Percentiles rank a stretch among this genome's conserved stretches.
phyloP scores from a whole-genome alignment of 768 basidiomycete species.

The Mycena galericulata region DNA sequence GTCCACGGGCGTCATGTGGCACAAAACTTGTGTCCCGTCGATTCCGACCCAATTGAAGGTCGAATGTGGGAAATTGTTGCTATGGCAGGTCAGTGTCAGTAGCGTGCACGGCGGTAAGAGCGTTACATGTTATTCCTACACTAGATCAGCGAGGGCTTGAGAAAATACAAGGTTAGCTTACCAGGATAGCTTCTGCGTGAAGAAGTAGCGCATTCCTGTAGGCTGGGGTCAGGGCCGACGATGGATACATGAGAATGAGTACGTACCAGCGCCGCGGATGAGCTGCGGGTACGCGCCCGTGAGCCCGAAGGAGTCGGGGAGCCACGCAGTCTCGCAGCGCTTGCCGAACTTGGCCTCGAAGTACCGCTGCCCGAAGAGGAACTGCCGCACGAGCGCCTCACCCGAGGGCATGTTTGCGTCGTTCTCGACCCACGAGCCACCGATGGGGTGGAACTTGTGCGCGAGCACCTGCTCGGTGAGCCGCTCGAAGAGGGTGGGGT shows the following conservation, averaged over 20 bases:
- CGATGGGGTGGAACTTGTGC: slow-evolving; percentile 89
- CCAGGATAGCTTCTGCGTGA: slow-evolving; percentile 97
- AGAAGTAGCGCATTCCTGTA: slow-evolving; percentile 92
- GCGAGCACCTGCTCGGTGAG: slow-evolving; percentile 81
- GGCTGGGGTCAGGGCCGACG: background rate
- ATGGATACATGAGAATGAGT: background rate
- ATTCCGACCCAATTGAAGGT: slow-evolving; percentile 98
- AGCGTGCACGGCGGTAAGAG: too few relatives aligned
- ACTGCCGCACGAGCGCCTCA: slow-evolving; percentile 82
- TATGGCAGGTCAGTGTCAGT: slow-evolving; percentile 41
- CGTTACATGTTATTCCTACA: slow-evolving; percentile 81
- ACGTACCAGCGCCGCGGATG: slow-evolving; percentile 68
- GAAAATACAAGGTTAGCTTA: background rate
- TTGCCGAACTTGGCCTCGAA: slow-evolving; percentile 75
- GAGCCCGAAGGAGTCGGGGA: slow-evolving; percentile 93
- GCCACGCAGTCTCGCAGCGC: slow-evolving; percentile 82
- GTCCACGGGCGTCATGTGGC: slow-evolving; percentile 97
- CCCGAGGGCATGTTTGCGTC: slow-evolving; percentile 97
- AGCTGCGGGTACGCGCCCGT: slow-evolving; percentile 93
- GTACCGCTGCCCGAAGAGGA: slow-evolving; percentile 78
- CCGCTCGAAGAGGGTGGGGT: slow-evolving; percentile 85
- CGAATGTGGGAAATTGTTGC: slow-evolving; percentile 93
- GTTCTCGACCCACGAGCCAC: slow-evolving; percentile 95
- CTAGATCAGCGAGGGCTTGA: background rate
- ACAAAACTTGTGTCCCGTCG: slow-evolving; percentile 93